phyloP scores from a whole-genome alignment of 768 basidiomycete species.

The Fibroporia radiculosa region DNA sequence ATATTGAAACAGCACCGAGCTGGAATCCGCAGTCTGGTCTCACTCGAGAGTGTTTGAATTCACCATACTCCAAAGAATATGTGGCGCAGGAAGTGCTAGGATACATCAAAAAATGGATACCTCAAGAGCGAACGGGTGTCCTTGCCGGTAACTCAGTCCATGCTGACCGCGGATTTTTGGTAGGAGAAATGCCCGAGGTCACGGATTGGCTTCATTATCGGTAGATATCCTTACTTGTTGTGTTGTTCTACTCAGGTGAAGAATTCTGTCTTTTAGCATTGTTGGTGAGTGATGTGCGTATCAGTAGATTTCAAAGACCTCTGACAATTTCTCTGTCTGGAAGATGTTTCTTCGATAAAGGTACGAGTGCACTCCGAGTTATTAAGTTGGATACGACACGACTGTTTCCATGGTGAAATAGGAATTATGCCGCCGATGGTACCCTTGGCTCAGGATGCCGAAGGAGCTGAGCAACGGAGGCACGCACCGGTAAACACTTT shows the following conservation, averaged over 20 bases:
- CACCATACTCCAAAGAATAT: conserved; percentile 50
- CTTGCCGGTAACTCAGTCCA: conserved; percentile 90
- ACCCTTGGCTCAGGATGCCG: conserved; percentile 27
- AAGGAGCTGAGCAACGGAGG: conserved; percentile 22
- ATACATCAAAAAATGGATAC: conserved; percentile 86
- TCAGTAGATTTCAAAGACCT: neutral
- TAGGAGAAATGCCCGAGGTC: conserved; percentile 74
- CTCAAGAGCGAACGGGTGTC: conserved; percentile 49
- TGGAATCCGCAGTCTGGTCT: conserved; percentile 58
- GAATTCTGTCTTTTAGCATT: conserved; percentile 35
- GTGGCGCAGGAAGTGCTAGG: conserved; percentile 56
- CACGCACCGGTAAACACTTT: conserved; percentile 47
- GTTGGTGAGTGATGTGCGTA: conserved; percentile 46
- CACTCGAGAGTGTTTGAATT: conserved; percentile 69
- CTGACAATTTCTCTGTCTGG: neutral
- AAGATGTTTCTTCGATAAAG: conserved; percentile 83
- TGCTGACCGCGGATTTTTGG: conserved; percentile 65
- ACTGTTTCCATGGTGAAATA: conserved; percentile 22
- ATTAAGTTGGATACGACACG: neutral
- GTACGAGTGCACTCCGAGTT: conserved; percentile 23
- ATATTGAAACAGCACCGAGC: neutral
- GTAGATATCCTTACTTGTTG: conserved; percentile 25
- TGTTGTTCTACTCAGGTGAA: conserved; percentile 3
- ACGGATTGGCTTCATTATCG: conserved; percentile 79
- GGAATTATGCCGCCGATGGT: conserved; percentile 77